phyloP scores from a whole-genome alignment of 2,329 filamentous ascomycete species.

The Byssoonygena ceratinophila region DNA sequence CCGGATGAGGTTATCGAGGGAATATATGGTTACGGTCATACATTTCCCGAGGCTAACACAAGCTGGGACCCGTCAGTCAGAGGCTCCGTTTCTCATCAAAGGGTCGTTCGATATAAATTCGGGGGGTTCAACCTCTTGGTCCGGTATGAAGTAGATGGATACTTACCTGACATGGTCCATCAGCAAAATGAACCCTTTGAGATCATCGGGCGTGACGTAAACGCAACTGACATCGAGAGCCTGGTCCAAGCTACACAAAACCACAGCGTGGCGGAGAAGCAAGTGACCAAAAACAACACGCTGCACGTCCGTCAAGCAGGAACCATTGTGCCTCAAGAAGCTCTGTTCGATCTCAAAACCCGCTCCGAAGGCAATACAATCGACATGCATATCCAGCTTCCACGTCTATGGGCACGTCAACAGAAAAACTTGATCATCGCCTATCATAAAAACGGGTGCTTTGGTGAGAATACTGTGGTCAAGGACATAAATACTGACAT shows the following conservation, averaged over 20 bases:
- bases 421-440: conserved; percentile 44
- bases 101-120: conserved; percentile 50
- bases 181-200: not conserved
- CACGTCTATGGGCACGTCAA: conserved; percentile 43
- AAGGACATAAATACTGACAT: conserved; percentile 31
- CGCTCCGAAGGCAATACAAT: conserved; percentile 31
- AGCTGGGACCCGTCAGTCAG: conserved; percentile 48
- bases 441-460: conserved; percentile 38
- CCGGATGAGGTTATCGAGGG: conserved; percentile 47
- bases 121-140: conserved; percentile 44
- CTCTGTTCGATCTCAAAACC: conserved; percentile 47
- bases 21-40: conserved; percentile 54
- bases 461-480: conserved; percentile 33
- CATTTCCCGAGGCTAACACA: conserved; percentile 57
- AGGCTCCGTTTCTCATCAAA: conserved; percentile 51
- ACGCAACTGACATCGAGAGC: not conserved
- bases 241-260: not conserved
- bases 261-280: not conserved
- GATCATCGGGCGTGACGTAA: not conserved
- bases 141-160: conserved; percentile 52
- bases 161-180: conserved; percentile 33
- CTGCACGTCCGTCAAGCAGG: conserved; percentile 10
- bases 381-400: conserved; percentile 33
- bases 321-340: conserved; percentile 30
- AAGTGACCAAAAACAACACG: not conserved